phyloP scores from a whole-genome alignment of 2,329 filamentous ascomycete genomes.

The Penicillium sp. region DNA sequence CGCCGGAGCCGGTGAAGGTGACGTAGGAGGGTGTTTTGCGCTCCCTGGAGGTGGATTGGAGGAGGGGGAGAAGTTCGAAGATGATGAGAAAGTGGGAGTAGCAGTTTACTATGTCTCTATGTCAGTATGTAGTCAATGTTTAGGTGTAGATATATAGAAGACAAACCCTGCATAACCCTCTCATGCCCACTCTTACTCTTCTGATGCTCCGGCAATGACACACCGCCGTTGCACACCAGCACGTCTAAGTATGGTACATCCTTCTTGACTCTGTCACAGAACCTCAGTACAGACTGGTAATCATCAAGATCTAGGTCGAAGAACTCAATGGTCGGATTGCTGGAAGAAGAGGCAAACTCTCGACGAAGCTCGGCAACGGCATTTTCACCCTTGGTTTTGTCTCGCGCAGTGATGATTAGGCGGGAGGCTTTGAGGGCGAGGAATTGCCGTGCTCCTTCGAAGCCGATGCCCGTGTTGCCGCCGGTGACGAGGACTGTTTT shows the following conservation, averaged over 20 bases:
- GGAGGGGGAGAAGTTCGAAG: constrained; percentile 16
- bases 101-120: constrained; percentile 16
- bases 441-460: constrained; percentile 42
- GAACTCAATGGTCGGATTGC: constrained; percentile 39
- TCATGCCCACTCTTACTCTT: constrained; percentile 18
- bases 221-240: constrained; percentile 16
- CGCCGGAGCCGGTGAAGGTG: constrained; percentile 15
- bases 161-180: constrained; percentile 2
- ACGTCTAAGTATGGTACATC: constrained; percentile 15
- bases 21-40: constrained; percentile 9
- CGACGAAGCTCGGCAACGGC: constrained; percentile 22
- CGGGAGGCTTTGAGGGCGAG: constrained; percentile 36
- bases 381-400: constrained; percentile 38
- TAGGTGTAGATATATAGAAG: neutral
- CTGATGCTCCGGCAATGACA: constrained; percentile 12
- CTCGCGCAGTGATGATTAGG: constrained; percentile 48
- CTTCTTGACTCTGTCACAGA: constrained; percentile 10
- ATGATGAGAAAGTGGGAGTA: constrained; percentile 16
- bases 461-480: constrained; percentile 47
- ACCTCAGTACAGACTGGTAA: constrained; percentile 14
- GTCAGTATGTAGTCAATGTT: neutral
- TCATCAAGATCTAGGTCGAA: constrained; percentile 45
- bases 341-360: constrained; percentile 29
- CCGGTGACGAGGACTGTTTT: constrained; percentile 49
- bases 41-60: constrained; percentile 10